phyloP scores from a whole-genome alignment of 176 grass and related monocot species.

The Aegilops longissima region DNA sequence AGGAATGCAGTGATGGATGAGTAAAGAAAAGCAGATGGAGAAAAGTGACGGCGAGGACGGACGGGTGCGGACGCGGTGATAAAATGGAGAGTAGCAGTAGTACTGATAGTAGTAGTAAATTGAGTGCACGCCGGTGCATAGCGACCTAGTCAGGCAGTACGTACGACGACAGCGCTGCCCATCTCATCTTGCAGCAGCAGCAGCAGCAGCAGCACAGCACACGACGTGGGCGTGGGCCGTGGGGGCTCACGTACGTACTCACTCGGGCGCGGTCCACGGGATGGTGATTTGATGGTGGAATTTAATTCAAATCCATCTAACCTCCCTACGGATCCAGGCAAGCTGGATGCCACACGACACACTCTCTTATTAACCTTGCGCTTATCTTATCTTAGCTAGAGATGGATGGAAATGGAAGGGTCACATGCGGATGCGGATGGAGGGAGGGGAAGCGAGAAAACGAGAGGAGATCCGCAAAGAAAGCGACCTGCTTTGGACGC shows the following conservation, averaged over 20 bases:
- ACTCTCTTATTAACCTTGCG: neutral
- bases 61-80: neutral
- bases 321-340: neutral
- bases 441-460: neutral
- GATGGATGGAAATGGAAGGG: neutral
- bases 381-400: no score
- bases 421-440: neutral
- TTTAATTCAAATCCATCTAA: conserved; percentile 12
- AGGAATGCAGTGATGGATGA: neutral
- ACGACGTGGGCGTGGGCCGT: neutral
- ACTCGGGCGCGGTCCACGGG: conserved; percentile 6
- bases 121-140: no score
- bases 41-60: neutral
- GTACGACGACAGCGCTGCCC: neutral
- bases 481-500: neutral
- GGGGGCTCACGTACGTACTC: neutral
- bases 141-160: no score
- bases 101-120: neutral
- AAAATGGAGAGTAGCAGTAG: neutral
- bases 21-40: neutral
- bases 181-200: neutral
- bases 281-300: neutral
- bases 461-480: neutral
- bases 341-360: neutral
- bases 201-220: neutral